Base-by-base conservation (phyloP, 148 eudicot genomes). In the Nyssa sinensis region DNA sequence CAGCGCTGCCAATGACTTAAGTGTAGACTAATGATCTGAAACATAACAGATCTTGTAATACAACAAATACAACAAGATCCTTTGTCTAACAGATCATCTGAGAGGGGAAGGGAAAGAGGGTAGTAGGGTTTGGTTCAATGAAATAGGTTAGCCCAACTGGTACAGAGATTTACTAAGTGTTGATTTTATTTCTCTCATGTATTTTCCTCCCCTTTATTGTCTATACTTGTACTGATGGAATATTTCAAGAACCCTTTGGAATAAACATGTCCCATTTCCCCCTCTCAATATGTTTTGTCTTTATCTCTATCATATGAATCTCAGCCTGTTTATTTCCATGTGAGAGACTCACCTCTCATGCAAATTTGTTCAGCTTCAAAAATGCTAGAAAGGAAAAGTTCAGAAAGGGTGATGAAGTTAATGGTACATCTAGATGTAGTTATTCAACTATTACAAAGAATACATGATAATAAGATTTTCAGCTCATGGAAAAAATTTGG, bases 21-120 rank as follows among this genome's bases (percentile, higher is more conserved):
- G 79, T 81, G 79, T 80, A 82, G 80, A 70, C 73, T 77, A 77
- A 77, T 79, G 79, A 76, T 82, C 83, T 82, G 85, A 71, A 75
- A 35, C 60, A 74, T 75, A 80, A 75, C 74, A 70, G 71, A 78
- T 74, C 82, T 74, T 71, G 82, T 55, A 44, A 73, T 70, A 55
- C 63, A 82, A 69, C 77, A 62, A 70, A 74, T 67, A 78, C 74
- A 59, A 61, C 79, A 71, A 67, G 75, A 53, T 75, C 71, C 78
- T 76, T 67, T 77, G 81, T 64, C 80, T 71, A 62, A 77, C 78
- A 73, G 81, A 77, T 81, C 83, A 66, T 71, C 75, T 70, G 19
- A 61, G 77, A 44, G 32, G 69, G 75, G 33, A 37, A 37, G 62
- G 27, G 72, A 37, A 69, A 53, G 25, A 64, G 28, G 73, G 62